These are phyloP conservation scores for Lobosporangium transversale DNA, from an alignment of 192 early-diverging fungal species.

Conservation along the genomic window DNA sequence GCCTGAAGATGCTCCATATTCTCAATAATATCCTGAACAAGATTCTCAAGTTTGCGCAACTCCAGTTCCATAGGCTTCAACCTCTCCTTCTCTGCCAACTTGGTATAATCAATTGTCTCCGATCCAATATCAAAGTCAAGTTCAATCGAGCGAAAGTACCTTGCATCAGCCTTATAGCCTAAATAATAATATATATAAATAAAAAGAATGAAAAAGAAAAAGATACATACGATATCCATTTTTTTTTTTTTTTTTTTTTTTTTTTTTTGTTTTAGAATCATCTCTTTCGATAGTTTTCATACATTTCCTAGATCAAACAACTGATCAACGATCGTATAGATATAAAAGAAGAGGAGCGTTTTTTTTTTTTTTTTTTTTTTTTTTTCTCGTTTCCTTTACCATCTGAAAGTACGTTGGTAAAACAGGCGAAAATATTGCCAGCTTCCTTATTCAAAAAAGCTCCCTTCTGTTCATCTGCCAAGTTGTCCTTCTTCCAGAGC, in stretches of 20 bases:
- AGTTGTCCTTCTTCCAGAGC: constrained; percentile 72
- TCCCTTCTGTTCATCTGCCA: constrained; percentile 71
- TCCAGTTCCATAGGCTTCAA: constrained; percentile 91
- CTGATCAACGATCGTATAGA: too few relatives aligned
- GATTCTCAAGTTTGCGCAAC: constrained; percentile 79
- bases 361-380: too few relatives aligned
- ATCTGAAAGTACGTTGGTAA: constrained; percentile 75
- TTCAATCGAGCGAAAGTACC: constrained; percentile 72
- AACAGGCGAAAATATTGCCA: constrained; percentile 86
- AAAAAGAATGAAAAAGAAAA: not conserved
- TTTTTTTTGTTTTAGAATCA: too few relatives aligned
- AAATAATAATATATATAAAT: not conserved
- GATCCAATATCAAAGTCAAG: constrained; percentile 87
- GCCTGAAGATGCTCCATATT: constrained; percentile 87
- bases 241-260: too few relatives aligned
- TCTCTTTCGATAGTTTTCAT: too few relatives aligned
- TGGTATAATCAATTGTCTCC: constrained; percentile 80
- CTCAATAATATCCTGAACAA: constrained; percentile 80
- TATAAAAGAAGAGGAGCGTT: too few relatives aligned
- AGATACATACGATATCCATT: too few relatives aligned
- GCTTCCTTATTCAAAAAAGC: constrained; percentile 88
- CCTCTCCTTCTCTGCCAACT: constrained; percentile 79
- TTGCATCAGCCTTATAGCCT: constrained; percentile 62
- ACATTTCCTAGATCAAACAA: too few relatives aligned
- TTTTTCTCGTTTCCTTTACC: too few relatives aligned